A percentile compares a stretch with the other conserved stretches of the same genome.
Conservation (phyloP, 2,329 filamentous ascomycete genomes). For the Albophoma yamanashiensis region DNA sequence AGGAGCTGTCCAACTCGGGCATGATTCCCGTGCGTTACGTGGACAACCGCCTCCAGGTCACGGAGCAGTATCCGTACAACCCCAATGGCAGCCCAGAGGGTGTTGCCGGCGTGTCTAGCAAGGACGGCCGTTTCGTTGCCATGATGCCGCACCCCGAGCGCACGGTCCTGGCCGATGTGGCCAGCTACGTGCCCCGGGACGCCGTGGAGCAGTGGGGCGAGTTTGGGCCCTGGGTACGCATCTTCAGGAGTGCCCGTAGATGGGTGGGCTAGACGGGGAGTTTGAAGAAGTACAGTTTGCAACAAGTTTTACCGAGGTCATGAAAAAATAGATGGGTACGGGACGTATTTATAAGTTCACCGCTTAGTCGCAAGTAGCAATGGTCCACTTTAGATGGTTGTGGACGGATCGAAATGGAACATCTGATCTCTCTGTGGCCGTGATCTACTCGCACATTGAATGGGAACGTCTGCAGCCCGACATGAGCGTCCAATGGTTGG, state of each 20-base stretch:
- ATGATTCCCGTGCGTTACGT: slow-evolving; percentile 74
- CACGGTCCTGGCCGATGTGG: slow-evolving; percentile 71
- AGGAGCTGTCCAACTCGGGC: slow-evolving; percentile 50
- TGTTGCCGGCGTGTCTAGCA: slow-evolving; percentile 69
- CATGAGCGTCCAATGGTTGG: too few species aligned
- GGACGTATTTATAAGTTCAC: neutral
- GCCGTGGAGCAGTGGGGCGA: slow-evolving; percentile 61
- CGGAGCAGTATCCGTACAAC: slow-evolving; percentile 81
- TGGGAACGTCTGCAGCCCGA: too few species aligned
- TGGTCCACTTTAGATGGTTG: neutral
- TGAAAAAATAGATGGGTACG: neutral
- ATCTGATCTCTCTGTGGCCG: neutral
- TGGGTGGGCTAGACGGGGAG: slow-evolving; percentile 60
- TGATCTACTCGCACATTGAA: neutral
- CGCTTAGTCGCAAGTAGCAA: neutral
- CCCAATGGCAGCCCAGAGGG: slow-evolving; percentile 73
- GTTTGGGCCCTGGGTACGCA: slow-evolving; percentile 72
- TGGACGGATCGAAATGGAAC: neutral
- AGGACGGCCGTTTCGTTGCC: slow-evolving; percentile 70
- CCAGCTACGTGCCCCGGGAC: slow-evolving; percentile 56
- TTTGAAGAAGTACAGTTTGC: neutral
- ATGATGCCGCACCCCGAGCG: slow-evolving; percentile 93
- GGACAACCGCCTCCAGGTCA: slow-evolving; percentile 65
- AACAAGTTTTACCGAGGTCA: neutral
- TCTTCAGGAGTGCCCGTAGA: slow-evolving; percentile 79